These are phyloP conservation scores for Fusarium algeriense DNA, from an alignment of 2,329 filamentous ascomycete species.

Conservation along the genomic window DNA sequence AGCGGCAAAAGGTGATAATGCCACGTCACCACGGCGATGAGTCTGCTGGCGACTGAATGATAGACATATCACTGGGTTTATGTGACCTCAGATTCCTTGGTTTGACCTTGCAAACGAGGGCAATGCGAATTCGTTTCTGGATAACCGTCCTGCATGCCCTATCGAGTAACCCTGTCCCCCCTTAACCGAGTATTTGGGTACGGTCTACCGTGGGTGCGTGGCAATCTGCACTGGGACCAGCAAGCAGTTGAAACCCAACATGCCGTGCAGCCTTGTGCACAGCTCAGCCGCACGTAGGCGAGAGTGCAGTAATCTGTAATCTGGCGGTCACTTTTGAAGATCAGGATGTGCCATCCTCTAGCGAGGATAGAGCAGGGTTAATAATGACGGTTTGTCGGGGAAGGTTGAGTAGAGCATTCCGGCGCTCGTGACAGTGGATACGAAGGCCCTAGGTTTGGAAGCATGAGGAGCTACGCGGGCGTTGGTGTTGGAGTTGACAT, in stretches of 20 bases:
- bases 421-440: conserved; percentile 37
- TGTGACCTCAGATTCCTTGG: conserved; percentile 21
- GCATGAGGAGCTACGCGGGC: conserved; percentile 20
- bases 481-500: conserved; percentile 21
- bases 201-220: conserved; percentile 32
- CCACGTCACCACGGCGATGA: conserved; percentile 41
- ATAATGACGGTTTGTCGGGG: conserved; percentile 21
- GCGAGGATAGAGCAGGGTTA: conserved; percentile 41
- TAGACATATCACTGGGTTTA: conserved; percentile 15
- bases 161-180: conserved; percentile 37
- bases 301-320: conserved; percentile 24
- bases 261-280: conserved; percentile 26
- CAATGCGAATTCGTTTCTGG: conserved; percentile 41
- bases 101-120: conserved; percentile 29
- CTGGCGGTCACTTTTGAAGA: conserved; percentile 32
- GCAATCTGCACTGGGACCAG: conserved; percentile 35
- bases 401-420: conserved; percentile 18
- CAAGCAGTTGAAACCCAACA: conserved; percentile 34
- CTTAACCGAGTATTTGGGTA: conserved; percentile 46
- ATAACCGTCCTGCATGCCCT: conserved; percentile 45
- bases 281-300: conserved; percentile 33
- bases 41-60: conserved; percentile 12
- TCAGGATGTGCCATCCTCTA: conserved; percentile 34
- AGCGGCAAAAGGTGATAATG: conserved; percentile 31
- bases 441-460: conserved; percentile 24